phyloP scores from a whole-genome alignment of 2,329 filamentous ascomycete genomes.

The Fusarium torulosum region DNA sequence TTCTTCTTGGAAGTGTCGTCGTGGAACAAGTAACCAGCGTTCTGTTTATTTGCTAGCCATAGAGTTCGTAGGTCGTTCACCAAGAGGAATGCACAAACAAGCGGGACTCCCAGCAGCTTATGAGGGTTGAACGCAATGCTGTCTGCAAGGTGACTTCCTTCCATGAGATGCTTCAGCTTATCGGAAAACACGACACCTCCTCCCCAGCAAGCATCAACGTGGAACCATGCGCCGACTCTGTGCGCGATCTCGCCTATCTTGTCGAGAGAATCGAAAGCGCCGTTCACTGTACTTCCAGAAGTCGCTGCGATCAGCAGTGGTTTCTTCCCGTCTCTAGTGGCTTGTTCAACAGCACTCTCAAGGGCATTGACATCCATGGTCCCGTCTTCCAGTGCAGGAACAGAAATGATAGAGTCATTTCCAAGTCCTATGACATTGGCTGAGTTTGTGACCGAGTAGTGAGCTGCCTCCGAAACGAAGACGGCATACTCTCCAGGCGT shows the following conservation, averaged over 20 bases:
- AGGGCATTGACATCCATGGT: not conserved
- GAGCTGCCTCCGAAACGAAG: conserved; percentile 1
- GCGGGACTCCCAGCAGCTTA: not conserved
- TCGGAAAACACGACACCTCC: not conserved
- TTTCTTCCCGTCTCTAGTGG: not conserved
- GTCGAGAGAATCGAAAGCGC: not conserved
- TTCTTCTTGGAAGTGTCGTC: not conserved
- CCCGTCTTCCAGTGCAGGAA: not conserved
- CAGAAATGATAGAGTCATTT: not conserved
- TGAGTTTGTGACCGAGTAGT: not conserved
- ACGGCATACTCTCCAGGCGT: not conserved
- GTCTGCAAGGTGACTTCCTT: not conserved
- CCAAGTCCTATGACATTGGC: not conserved
- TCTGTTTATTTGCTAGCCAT: not conserved
- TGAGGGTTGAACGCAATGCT: conserved; percentile 1
- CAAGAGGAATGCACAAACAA: conserved; percentile 2
- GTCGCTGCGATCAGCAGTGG: not conserved
- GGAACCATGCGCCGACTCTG: not conserved
- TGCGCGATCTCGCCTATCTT: not conserved
- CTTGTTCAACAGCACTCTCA: not conserved
- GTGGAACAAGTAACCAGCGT: not conserved
- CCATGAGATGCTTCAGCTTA: not conserved
- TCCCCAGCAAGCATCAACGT: conserved; percentile 7
- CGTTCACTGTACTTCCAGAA: conserved; percentile 3
- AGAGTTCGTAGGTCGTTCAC: conserved; percentile 1